Evolutionary conservation across 345 rosid genomes (phyloP).

Genomic region (Kandelia obovata): DNA sequence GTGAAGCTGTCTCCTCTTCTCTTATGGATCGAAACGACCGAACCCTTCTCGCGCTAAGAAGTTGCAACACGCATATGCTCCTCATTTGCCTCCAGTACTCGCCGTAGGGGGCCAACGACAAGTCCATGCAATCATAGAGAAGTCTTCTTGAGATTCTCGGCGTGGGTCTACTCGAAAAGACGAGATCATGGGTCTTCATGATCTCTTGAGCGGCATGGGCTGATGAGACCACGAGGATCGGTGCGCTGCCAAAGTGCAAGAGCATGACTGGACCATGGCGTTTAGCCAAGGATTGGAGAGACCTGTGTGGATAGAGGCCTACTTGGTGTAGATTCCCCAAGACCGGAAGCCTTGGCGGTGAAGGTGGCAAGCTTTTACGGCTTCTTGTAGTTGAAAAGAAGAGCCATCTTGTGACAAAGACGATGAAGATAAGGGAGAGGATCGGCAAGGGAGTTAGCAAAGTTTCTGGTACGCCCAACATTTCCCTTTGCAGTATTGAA

Average conservation of each 20-base stretch:
- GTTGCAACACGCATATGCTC: constrained; percentile 43
- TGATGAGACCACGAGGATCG: constrained; percentile 51
- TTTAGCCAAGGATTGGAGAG: constrained; percentile 5
- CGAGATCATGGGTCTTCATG: constrained; percentile 52
- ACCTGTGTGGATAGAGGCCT: constrained; percentile 9
- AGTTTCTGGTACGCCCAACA: not conserved
- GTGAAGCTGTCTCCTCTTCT: constrained; percentile 40
- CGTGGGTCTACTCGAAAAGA: constrained; percentile 43
- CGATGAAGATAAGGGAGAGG: not conserved
- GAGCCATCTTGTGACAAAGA: not conserved
- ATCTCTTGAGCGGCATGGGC: constrained; percentile 42
- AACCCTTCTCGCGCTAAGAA: constrained; percentile 51
- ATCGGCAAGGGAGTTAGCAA: not conserved
- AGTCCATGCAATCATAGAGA: constrained; percentile 34
- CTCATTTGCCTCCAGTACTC: constrained; percentile 73
- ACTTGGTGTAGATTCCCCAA: constrained; percentile 16
- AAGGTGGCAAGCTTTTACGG: constrained; percentile 6
- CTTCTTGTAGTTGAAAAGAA: not conserved
- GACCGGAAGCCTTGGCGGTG: constrained; percentile 12
- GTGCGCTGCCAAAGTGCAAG: constrained; percentile 46
- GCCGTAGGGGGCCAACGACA: constrained; percentile 48
- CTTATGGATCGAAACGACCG: constrained; percentile 32
- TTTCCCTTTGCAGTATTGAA: not conserved
- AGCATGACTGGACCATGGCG: constrained; percentile 55
- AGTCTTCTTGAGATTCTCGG: constrained; percentile 20